Evolutionary conservation across 805 yeast genomes (phyloP).

Genomic region (Candida incommunis): DNA sequence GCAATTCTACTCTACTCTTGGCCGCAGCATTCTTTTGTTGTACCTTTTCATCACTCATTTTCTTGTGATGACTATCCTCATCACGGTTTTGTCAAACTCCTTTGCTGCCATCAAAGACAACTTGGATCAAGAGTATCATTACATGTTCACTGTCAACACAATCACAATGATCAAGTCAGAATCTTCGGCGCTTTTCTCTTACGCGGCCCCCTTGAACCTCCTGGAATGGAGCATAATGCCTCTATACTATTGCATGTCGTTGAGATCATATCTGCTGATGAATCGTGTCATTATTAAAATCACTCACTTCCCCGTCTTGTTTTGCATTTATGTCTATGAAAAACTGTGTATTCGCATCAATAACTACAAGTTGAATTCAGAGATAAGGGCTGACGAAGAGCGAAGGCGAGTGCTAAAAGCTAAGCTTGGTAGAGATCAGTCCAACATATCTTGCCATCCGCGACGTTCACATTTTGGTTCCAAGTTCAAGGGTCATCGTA

Average conservation of each 20-base stretch:
- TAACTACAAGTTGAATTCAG: neutral
- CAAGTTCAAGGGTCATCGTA: neutral
- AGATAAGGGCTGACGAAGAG: neutral
- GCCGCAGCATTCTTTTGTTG: conserved; percentile 33
- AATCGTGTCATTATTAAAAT: conserved; percentile 22
- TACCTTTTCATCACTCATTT: conserved; percentile 41
- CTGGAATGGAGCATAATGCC: conserved; percentile 21
- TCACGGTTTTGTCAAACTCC: conserved; percentile 33
- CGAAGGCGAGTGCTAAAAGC: neutral
- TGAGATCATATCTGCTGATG: conserved; percentile 17
- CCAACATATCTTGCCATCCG: neutral
- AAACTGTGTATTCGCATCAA: neutral
- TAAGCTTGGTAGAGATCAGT: neutral
- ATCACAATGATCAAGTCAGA: conserved; percentile 24
- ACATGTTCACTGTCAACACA: conserved; percentile 23
- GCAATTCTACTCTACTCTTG: conserved; percentile 33
- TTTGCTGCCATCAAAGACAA: conserved; percentile 21
- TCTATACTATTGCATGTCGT: conserved; percentile 17
- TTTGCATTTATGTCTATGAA: conserved; percentile 22
- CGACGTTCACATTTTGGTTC: neutral
- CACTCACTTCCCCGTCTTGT: conserved; percentile 24
- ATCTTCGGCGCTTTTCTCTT: conserved; percentile 22
- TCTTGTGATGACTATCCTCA: conserved; percentile 38
- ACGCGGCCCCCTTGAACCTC: conserved; percentile 24
- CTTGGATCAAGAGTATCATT: conserved; percentile 26